Evolutionary conservation across 352 stramenopile species (phyloP).

Genomic region (Elongisporangium senticosum): DNA sequence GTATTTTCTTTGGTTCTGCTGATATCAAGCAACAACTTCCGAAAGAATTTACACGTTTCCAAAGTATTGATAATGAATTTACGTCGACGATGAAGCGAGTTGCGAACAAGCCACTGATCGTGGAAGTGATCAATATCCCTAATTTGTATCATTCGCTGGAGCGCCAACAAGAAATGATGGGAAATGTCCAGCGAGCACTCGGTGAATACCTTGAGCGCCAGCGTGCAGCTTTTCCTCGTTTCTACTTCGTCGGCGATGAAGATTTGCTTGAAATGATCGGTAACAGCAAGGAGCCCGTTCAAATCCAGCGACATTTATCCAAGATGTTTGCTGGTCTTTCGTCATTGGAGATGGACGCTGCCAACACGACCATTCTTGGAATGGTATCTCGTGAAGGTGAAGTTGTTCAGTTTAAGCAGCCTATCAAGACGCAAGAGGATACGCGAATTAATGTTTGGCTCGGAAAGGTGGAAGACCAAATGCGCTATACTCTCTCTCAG

Average conservation of each 20-base stretch:
- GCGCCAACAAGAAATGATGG: conserved; percentile 96
- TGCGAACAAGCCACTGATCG: conserved; percentile 93
- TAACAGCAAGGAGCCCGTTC: conserved; percentile 97
- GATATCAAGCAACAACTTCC: conserved; percentile 99
- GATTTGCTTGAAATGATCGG: conserved; percentile 99
- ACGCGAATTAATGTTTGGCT: conserved; percentile 95
- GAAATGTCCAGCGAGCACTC: conserved; percentile 99
- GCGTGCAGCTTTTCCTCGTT: conserved; percentile 94
- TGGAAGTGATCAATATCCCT: conserved; percentile 90
- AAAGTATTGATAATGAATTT: conserved; percentile 98
- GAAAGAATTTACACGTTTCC: conserved; percentile 98
- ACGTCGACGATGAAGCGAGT: conserved; percentile 98
- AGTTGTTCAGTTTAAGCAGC: conserved; percentile 90
- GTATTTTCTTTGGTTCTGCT: conserved; percentile 97
- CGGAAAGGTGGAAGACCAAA: conserved; percentile 95
- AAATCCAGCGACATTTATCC: conserved; percentile 95
- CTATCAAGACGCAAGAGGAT: conserved; percentile 89
- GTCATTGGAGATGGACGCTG: conserved; percentile 81
- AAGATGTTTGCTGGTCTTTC: conserved; percentile 99
- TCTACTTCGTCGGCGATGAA: conserved; percentile 99
- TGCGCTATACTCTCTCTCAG: conserved; percentile 95
- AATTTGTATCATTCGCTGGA: conserved; percentile 92
- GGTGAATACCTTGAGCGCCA: conserved; percentile 99
- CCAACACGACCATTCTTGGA: conserved; percentile 66
- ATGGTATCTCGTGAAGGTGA: conserved; percentile 99